Evolutionary conservation across 2,329 filamentous ascomycete genomes (phyloP).

Genomic region (Paecilomyces variotii): DNA sequence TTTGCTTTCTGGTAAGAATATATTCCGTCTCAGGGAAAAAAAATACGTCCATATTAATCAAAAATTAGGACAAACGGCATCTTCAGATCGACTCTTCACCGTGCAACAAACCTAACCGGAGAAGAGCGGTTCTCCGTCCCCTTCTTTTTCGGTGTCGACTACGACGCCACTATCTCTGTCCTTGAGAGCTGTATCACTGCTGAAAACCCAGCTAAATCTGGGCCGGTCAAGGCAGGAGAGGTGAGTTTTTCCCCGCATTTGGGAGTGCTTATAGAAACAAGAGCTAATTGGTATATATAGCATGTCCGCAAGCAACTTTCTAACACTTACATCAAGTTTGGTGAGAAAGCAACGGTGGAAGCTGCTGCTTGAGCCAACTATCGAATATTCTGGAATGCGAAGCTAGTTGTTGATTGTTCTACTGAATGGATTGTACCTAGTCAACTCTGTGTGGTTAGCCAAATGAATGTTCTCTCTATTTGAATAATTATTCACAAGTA

Average conservation of each 20-base stretch:
- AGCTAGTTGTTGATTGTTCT: too few species aligned
- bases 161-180: constrained; percentile 25
- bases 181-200: constrained; percentile 11
- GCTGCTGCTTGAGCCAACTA: background rate
- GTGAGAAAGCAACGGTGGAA: background rate
- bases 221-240: background rate
- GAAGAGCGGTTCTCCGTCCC: constrained; percentile 33
- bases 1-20: constrained; percentile 15
- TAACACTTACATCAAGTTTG: background rate
- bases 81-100: constrained; percentile 33
- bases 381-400: background rate
- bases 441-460: too few species aligned
- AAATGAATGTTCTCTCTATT: too few species aligned
- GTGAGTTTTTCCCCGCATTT: background rate
- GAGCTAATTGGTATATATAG: background rate
- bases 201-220: constrained; percentile 3
- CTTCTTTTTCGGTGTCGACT: constrained; percentile 36
- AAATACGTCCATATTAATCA: background rate
- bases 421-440: too few species aligned
- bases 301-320: background rate
- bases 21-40: background rate
- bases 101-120: constrained; percentile 32
- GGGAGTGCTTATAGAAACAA: background rate
- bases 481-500: too few species aligned
- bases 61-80: constrained; percentile 27